Evolutionary conservation across 164 flowering plant species (phyloP).

Genomic region (Chimonanthus salicifolius): DNA sequence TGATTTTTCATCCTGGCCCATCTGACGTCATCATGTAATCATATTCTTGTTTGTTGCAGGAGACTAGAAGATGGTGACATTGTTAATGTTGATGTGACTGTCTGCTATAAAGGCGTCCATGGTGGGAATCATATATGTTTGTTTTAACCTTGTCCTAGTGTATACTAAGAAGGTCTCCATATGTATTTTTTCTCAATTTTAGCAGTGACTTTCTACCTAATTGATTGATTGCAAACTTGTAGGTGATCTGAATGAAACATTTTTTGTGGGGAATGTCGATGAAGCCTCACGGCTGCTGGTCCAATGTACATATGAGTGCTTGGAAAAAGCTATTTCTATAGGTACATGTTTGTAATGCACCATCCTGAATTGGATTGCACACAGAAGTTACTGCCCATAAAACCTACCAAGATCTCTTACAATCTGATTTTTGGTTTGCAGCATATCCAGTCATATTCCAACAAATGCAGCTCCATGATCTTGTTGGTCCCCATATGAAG

Average conservation of each 20-base stretch:
- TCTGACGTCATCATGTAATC: background rate
- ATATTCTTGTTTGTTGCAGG: constrained; percentile 33
- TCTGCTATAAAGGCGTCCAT: constrained; percentile 90
- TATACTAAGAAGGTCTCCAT: background rate
- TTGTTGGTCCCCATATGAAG: too few species aligned
- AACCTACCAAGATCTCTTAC: too few species aligned
- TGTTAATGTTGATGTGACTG: constrained; percentile 90
- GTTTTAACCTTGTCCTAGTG: background rate
- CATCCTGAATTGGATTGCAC: too few species aligned
- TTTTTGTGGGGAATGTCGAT: constrained; percentile 93
- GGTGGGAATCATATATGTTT: constrained; percentile 35
- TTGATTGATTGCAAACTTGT: constrained; percentile 10
- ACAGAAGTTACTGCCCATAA: too few species aligned
- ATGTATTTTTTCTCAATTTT: background rate
- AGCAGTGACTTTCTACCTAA: background rate
- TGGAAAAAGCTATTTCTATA: constrained; percentile 92
- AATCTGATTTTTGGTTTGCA: too few species aligned
- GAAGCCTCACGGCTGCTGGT: constrained; percentile 76
- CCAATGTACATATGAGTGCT: constrained; percentile 84
- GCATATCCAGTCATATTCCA: too few species aligned
- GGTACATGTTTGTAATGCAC: constrained; percentile 35
- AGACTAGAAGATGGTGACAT: constrained; percentile 96
- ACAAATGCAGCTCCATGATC: too few species aligned
- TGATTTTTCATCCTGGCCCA: background rate
- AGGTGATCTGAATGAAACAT: constrained; percentile 97